These are phyloP conservation scores for Penicillium sp. DNA, from an alignment of 2,329 filamentous ascomycete species.

Conservation along the genomic window DNA sequence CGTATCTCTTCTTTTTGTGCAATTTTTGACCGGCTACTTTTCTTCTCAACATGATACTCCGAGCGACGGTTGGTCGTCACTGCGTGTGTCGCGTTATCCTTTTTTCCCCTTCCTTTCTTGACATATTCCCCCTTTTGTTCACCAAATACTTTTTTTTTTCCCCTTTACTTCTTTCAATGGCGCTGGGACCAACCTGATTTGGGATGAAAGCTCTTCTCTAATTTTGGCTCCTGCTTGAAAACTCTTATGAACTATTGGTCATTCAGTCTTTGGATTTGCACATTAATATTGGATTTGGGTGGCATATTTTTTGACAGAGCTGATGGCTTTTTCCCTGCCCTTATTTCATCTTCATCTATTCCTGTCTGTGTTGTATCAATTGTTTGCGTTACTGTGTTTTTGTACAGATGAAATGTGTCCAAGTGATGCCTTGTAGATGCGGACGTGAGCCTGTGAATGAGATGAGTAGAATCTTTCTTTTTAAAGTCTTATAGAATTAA, in stretches of 20 bases:
- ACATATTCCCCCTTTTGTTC: constrained; percentile 39
- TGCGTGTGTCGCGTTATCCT: constrained; percentile 18
- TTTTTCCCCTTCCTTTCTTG: constrained; percentile 26
- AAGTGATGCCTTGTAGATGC: constrained; percentile 8
- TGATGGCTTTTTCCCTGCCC: constrained; percentile 13
- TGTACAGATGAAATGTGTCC: constrained; percentile 20
- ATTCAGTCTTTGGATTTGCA: constrained; percentile 14
- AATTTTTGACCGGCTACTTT: constrained; percentile 25
- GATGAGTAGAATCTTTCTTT: constrained; percentile 15
- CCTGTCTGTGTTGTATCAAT: constrained; percentile 2
- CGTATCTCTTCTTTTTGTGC: constrained; percentile 23
- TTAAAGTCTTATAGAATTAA: neutral
- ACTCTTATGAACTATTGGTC: constrained; percentile 19
- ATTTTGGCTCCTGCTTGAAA: constrained; percentile 9
- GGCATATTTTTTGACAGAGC: constrained; percentile 16
- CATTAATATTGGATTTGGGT: constrained; percentile 22
- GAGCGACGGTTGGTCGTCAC: constrained; percentile 10
- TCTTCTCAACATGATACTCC: constrained; percentile 22
- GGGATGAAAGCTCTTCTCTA: constrained; percentile 17
- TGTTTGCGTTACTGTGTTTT: constrained; percentile 7
- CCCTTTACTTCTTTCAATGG: constrained; percentile 17
- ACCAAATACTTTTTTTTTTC: constrained; percentile 19
- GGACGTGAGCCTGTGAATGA: constrained; percentile 16
- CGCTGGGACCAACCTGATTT: constrained; percentile 22
- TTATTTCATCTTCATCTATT: constrained; percentile 5